Base-by-base conservation (phyloP, 768 basidiomycete species). In the Hypholoma fasciculare region DNA sequence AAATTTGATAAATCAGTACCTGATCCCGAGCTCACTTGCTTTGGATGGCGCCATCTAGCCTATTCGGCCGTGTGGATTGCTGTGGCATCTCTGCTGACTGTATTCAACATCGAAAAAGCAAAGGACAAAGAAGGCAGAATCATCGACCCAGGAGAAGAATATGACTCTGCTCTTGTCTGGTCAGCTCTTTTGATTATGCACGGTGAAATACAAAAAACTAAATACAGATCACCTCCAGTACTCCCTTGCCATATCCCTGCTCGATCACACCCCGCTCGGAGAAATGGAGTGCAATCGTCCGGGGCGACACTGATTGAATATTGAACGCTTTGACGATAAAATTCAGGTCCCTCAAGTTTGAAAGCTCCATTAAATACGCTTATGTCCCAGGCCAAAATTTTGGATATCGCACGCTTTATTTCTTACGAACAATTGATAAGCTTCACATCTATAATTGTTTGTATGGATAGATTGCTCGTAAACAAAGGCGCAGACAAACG, bases 31-130 rank as follows among this genome's bases (percentile, higher is more conserved):
- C 58, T 65, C 12, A 59, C 61, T 7, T 69, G 66, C 17, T 76
- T 68, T 56, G 75, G 74, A 3, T 74, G 64, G 17, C 59, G 65
- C 3, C 57, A 66, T 23, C 64, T 68, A 53, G 67, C 66, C 7
- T 65, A 63, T 26, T 59, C 59, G 6, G 42, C 67, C 20, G 49
- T 68, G 12, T 70, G 67, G 67, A 47, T 71, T 19, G 50, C 60
- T 1, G 46, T 70, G 2, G 69, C 66, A 12, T 70, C 67, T 16
- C 37, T 72, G 3, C 23, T 72, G 2, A 59, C 67, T 3, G 62
- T 60, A 16, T 72, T 67, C 37, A 58, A 72, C 36, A 58, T 72
- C 26, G 40, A 60, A 34, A 70, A 70, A 42, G 57, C 63, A 1
- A 44, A 55, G 27, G 65, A 69, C 27, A 65, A 61, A 11, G 27